Conservation (phyloP, 129 eudicot species). For the Rutidosis leptorrhynchoides region DNA sequence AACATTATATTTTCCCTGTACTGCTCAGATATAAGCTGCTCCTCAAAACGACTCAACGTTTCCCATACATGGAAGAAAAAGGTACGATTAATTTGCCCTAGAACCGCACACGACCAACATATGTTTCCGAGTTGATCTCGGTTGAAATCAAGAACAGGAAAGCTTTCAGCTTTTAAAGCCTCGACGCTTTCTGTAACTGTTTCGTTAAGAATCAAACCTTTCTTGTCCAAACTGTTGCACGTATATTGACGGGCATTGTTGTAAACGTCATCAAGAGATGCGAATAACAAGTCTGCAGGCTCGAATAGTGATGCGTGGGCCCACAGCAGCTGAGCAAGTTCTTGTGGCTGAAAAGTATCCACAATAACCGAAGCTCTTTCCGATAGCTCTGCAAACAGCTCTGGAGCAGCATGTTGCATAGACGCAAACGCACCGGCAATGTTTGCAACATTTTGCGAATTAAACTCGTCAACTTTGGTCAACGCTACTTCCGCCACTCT, state of each 20-base stretch:
- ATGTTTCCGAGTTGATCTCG: slow-evolving; percentile 82
- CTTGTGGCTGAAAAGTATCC: slow-evolving; percentile 68
- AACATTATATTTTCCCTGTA: slow-evolving; percentile 89
- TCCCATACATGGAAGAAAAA: slow-evolving; percentile 71
- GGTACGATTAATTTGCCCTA: slow-evolving; percentile 54
- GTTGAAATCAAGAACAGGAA: slow-evolving; percentile 44
- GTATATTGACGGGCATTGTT: slow-evolving; percentile 43
- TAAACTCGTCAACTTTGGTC: slow-evolving; percentile 62
- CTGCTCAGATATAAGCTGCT: slow-evolving; percentile 60
- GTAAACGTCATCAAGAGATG: slow-evolving; percentile 60
- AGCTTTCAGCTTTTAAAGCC: slow-evolving; percentile 3
- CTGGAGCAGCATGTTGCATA: slow-evolving; percentile 89
- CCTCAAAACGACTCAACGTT: slow-evolving; percentile 54
- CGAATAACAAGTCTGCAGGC: slow-evolving; percentile 57
- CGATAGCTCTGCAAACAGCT: slow-evolving; percentile 57
- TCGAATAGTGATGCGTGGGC: slow-evolving; percentile 84
- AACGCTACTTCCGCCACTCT: slow-evolving; percentile 88
- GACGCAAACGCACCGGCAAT: slow-evolving; percentile 92
- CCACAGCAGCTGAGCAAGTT: slow-evolving; percentile 90
- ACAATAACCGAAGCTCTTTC: slow-evolving; percentile 56
- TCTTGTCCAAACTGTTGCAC: slow-evolving; percentile 24
- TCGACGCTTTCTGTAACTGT: slow-evolving; percentile 1
- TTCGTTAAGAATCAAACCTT: slow-evolving; percentile 18
- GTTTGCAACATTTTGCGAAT: slow-evolving; percentile 91
- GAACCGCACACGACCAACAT: slow-evolving; percentile 92